Percentiles rank a stretch among this genome's conserved stretches.
These are phyloP conservation scores for Phytophthora tubulina DNA, from an alignment of 352 stramenopile species.

Conservation along the genomic window DNA sequence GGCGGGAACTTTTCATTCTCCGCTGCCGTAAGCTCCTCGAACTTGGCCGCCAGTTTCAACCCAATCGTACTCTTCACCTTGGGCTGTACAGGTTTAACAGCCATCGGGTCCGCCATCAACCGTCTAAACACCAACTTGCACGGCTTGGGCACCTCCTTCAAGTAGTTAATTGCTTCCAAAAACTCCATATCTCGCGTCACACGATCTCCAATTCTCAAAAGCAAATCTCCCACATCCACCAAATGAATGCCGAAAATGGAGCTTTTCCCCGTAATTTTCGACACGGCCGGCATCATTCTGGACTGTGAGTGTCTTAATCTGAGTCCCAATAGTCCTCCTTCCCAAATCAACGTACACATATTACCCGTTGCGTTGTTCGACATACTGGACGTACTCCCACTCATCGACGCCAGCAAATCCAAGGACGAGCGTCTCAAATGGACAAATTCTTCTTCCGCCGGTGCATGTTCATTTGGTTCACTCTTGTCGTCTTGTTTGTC, in stretches of 20 bases:
- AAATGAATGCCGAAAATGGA: constrained; percentile 88
- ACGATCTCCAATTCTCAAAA: constrained; percentile 78
- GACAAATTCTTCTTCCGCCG: constrained; percentile 70
- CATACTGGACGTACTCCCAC: constrained; percentile 67
- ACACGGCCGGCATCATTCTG: constrained; percentile 80
- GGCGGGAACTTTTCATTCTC: constrained; percentile 80
- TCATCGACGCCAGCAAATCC: constrained; percentile 78
- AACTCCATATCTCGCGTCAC: constrained; percentile 86
- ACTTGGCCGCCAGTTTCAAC: constrained; percentile 77
- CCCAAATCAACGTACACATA: constrained; percentile 85
- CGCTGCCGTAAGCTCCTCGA: constrained; percentile 74
- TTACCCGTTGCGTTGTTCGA: constrained; percentile 67
- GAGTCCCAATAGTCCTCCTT: constrained; percentile 81
- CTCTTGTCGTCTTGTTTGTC: constrained; percentile 45
- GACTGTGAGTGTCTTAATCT: constrained; percentile 85
- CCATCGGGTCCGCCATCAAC: constrained; percentile 77
- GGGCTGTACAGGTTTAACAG: constrained; percentile 78
- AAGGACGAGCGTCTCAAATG: constrained; percentile 74
- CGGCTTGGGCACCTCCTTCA: constrained; percentile 84
- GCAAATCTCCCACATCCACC: constrained; percentile 84
- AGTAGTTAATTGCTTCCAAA: constrained; percentile 81
- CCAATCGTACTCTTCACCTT: constrained; percentile 77
- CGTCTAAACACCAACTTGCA: constrained; percentile 83
- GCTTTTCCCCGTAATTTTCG: constrained; percentile 88
- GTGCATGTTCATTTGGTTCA: constrained; percentile 71